Evolutionary conservation across 2,329 filamentous ascomycete genomes (phyloP).

Genomic region (Ascocoryne sarcoides): DNA sequence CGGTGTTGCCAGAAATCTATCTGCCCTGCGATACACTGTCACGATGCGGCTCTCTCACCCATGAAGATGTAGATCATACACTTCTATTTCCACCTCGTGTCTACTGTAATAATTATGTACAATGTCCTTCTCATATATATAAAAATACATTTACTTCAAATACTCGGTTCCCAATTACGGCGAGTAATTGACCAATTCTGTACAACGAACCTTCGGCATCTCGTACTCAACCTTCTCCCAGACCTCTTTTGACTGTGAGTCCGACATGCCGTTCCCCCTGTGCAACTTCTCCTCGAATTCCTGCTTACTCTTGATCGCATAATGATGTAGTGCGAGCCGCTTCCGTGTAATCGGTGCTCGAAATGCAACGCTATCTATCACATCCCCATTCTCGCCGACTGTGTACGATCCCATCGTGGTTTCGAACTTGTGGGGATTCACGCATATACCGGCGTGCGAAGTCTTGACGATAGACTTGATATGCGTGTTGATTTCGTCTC

Average conservation of each 20-base stretch:
- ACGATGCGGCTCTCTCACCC: no score
- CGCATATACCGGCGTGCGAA: constrained; percentile 12
- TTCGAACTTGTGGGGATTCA: constrained; percentile 23
- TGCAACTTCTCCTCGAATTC: constrained; percentile 24
- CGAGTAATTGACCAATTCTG: constrained; percentile 21
- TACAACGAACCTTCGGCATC: constrained; percentile 16
- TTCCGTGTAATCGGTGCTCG: constrained; percentile 26
- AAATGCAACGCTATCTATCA: constrained; percentile 14
- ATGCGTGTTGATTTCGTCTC: constrained; percentile 23
- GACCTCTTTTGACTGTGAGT: constrained; percentile 18
- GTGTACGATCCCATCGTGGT: constrained; percentile 14
- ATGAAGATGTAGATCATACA: no score
- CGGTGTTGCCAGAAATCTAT: no score
- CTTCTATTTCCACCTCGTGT: no score
- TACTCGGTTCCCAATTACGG: no score
- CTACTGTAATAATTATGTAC: no score
- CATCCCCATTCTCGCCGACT: constrained; percentile 24
- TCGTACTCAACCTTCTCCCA: constrained; percentile 22
- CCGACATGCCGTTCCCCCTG: constrained; percentile 22
- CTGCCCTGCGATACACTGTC: no score
- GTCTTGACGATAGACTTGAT: constrained; percentile 29
- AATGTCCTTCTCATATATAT: no score
- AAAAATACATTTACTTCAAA: no score
- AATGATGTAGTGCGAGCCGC: constrained; percentile 28
- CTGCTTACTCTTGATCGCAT: constrained; percentile 28